Evolutionary conservation across 1,284 basidiomycete species (phyloP).

Genomic region (Paramarasmius palmivorus): DNA sequence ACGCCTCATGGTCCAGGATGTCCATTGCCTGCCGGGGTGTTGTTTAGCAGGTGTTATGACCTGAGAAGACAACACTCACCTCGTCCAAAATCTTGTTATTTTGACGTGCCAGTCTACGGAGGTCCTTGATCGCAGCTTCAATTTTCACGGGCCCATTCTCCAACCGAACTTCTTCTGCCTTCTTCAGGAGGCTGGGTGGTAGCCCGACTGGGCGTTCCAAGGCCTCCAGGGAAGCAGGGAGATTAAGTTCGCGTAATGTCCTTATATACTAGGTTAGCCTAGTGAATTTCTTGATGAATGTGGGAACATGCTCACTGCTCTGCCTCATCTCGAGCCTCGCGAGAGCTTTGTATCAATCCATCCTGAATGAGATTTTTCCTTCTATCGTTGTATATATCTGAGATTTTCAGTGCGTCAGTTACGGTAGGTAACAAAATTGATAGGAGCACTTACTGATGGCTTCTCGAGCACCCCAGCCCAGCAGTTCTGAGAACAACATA

Average conservation of each 20-base stretch:
- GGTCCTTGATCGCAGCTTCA: conserved; percentile 72
- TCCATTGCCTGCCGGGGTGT: conserved; percentile 68
- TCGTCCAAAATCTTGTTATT: conserved; percentile 73
- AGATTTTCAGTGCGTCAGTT: not conserved
- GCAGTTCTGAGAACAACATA: conserved; percentile 76
- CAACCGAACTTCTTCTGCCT: conserved; percentile 82
- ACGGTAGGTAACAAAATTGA: not conserved
- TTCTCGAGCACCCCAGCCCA: conserved; percentile 87
- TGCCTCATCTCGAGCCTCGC: conserved; percentile 65
- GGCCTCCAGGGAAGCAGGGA: conserved; percentile 88
- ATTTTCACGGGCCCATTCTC: conserved; percentile 79
- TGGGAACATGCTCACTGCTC: conserved; percentile 51
- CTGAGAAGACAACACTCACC: conserved; percentile 40
- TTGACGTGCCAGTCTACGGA: conserved; percentile 66
- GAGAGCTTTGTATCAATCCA: conserved; percentile 62
- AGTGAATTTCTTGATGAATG: not conserved
- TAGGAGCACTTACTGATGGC: conserved; percentile 75
- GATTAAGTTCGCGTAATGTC: conserved; percentile 69
- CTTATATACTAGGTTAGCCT: conserved; percentile 37
- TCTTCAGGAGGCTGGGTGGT: conserved; percentile 85
- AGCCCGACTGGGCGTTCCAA: conserved; percentile 85
- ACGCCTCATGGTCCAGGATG: conserved; percentile 86
- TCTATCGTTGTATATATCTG: conserved; percentile 87
- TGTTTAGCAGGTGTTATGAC: not conserved
- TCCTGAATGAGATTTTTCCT: conserved; percentile 76